A percentile compares a stretch with the other conserved stretches of the same genome.
Conservation (phyloP, 2,329 filamentous ascomycete genomes). For the Thelonectria olida region DNA sequence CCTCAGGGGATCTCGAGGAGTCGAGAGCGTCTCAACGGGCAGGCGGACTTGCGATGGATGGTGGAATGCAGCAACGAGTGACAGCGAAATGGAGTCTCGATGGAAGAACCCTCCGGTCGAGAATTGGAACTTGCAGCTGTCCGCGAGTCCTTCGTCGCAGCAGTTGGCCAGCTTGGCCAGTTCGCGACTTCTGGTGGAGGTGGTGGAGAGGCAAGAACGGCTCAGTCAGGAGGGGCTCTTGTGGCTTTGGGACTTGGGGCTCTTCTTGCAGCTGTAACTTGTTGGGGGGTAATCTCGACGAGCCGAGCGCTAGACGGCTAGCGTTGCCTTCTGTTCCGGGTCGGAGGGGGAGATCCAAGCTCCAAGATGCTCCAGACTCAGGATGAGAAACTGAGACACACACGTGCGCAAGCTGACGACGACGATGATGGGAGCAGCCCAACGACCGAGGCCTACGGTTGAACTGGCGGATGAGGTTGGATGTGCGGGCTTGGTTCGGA, state of each 20-base stretch:
- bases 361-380: slow-evolving; percentile 12
- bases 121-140: too few species aligned
- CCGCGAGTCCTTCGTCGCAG: too few species aligned
- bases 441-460: background rate
- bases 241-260: too few species aligned
- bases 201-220: slow-evolving; percentile 13
- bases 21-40: slow-evolving; percentile 16
- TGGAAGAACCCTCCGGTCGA: too few species aligned
- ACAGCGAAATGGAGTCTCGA: slow-evolving; percentile 1
- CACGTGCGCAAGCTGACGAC: slow-evolving; percentile 26
- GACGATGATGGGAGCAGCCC: slow-evolving; percentile 5
- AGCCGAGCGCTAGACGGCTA: slow-evolving; percentile 14
- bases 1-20: slow-evolving; percentile 20
- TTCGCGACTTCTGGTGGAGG: slow-evolving; percentile 1
- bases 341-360: slow-evolving; percentile 9
- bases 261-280: too few species aligned
- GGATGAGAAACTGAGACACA: slow-evolving; percentile 14
- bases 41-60: too few species aligned
- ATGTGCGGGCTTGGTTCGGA: background rate
- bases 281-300: background rate
- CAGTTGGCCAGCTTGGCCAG: slow-evolving; percentile 13
- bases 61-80: slow-evolving; percentile 3
- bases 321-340: slow-evolving; percentile 1
- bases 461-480: background rate
- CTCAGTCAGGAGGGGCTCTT: slow-evolving; percentile 8